Evolutionary conservation across 768 basidiomycete species (phyloP).

Genomic region (Lanmaoa pseudosensibilis): DNA sequence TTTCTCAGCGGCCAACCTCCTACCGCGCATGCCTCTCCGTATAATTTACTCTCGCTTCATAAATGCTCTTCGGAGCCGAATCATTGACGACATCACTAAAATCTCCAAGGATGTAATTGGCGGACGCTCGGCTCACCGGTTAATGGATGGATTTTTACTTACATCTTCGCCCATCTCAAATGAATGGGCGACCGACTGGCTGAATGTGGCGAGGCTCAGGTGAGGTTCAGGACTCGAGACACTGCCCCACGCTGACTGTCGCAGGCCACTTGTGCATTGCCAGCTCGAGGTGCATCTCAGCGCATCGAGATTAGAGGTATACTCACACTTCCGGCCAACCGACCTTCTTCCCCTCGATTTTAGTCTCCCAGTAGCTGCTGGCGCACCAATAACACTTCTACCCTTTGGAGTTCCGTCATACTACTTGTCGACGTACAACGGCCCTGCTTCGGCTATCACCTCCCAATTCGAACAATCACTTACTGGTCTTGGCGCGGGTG

Average conservation of each 20-base stretch:
- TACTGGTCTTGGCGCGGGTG: conserved; percentile 58
- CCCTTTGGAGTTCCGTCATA: conserved; percentile 74
- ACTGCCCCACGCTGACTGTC: conserved; percentile 12
- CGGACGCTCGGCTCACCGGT: conserved; percentile 44
- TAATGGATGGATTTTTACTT: conserved; percentile 66
- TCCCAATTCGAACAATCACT: conserved; percentile 66
- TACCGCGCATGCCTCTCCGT: conserved; percentile 50
- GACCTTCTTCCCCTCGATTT: conserved; percentile 52
- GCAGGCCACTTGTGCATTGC: conserved; percentile 62
- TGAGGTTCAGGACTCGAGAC: conserved; percentile 20
- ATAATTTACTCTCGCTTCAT: conserved; percentile 48
- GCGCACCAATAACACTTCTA: conserved; percentile 68
- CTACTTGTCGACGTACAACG: conserved; percentile 67
- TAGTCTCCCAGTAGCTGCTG: conserved; percentile 47
- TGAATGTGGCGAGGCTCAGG: conserved; percentile 52
- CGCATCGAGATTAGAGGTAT: conserved; percentile 55
- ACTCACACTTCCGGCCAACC: conserved; percentile 58
- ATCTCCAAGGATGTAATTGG: conserved; percentile 34
- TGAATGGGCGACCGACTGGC: conserved; percentile 70
- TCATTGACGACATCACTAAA: conserved; percentile 53
- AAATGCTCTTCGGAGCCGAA: conserved; percentile 56
- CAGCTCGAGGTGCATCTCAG: conserved; percentile 56
- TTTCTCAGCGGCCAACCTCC: conserved; percentile 37
- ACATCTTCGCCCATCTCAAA: conserved; percentile 41
- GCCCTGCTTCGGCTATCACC: conserved; percentile 60